Percentiles rank a stretch among this genome's conserved stretches.
phyloP scores from a whole-genome alignment of 2,329 filamentous ascomycete genomes.

The Dryadomyces sulphureus region DNA sequence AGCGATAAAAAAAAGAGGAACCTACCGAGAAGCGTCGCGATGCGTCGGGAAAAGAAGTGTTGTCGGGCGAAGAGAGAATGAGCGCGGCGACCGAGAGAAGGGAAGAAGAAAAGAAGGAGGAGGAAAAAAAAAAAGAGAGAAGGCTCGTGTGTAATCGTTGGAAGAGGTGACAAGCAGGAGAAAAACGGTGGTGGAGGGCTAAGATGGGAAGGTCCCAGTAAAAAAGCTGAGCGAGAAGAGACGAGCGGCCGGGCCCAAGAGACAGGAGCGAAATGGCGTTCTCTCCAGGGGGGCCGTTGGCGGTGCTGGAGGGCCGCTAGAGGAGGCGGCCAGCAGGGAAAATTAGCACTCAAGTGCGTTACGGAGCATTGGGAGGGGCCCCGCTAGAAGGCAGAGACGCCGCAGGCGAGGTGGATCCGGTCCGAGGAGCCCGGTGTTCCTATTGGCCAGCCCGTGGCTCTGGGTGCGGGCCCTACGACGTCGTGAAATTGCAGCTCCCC shows the following conservation, averaged over 20 bases:
- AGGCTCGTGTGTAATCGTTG: neutral
- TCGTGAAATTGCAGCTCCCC: constrained; percentile 3
- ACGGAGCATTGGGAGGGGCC: too few relatives aligned
- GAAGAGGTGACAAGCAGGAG: neutral
- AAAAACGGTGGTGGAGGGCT: constrained; percentile 5
- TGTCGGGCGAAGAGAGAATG: neutral
- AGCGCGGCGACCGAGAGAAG: neutral
- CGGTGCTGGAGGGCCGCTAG: neutral
- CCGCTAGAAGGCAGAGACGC: neutral
- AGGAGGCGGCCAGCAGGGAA: neutral
- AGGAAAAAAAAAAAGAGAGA: constrained; percentile 1
- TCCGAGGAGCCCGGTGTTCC: neutral
- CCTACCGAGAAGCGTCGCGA: neutral
- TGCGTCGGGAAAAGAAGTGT: neutral
- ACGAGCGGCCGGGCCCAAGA: neutral
- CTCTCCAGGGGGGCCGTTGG: neutral
- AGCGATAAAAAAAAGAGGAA: neutral
- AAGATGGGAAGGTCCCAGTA: constrained; percentile 8
- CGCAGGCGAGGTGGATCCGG: neutral
- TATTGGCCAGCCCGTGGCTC: neutral
- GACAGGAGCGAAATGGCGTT: neutral
- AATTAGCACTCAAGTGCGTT: too few relatives aligned
- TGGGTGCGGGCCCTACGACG: neutral
- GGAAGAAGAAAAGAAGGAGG: neutral
- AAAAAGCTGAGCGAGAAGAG: constrained; percentile 2